Evolutionary conservation across 2,329 filamentous ascomycete genomes (phyloP), one percentile per base, ranked within the genome.

Genomic region (Balansia obtecta): DNA sequence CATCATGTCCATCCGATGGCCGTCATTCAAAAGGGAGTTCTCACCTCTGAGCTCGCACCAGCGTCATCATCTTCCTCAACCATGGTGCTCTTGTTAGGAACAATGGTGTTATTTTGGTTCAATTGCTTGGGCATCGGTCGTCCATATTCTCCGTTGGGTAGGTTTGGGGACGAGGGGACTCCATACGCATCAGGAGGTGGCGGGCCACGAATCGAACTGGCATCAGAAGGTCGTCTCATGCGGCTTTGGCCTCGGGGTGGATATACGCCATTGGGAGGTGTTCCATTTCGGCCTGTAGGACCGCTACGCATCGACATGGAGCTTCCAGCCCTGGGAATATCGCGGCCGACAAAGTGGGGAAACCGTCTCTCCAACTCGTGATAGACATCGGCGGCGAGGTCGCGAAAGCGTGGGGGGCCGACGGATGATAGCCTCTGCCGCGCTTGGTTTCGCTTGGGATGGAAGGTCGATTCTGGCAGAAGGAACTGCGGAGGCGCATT

Each of bases 361-460:
- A 93, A 95, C 47, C 93, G 77, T 55, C 93, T 78, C 67, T 97
- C 93, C 53, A 97, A 72, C 65, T 98, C 93, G 68, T 87, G 94
- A 64, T 93, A 97, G 16, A 98, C 91, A 68, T 98, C 93, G 41
- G 89, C 95, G 10, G 89, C 91, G 7, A 98, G 75, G 62, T 97
- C 90, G 58, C 88, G 80, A 63, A 98, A 98, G 52, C 91, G 78
- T 27, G 88, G 83, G 20, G 86, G 82, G 3, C 89, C 88, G 13
- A 98, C 78, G 0, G 90, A 95, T 0, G 89, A 91, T 18, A 98
- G 79, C 66, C 95, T 94, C 67, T 96, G 89, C 40, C 93, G 81
- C n/a, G 93, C 93, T 66, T 97, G 90, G 64, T 98, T 98, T 55
- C 93, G 85, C 69, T 97, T 98, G 2, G 90, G 89, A 66, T 98